Evolutionary conservation across 768 basidiomycete genomes (phyloP).

Genomic region (Hypsizygus marmoreus): DNA sequence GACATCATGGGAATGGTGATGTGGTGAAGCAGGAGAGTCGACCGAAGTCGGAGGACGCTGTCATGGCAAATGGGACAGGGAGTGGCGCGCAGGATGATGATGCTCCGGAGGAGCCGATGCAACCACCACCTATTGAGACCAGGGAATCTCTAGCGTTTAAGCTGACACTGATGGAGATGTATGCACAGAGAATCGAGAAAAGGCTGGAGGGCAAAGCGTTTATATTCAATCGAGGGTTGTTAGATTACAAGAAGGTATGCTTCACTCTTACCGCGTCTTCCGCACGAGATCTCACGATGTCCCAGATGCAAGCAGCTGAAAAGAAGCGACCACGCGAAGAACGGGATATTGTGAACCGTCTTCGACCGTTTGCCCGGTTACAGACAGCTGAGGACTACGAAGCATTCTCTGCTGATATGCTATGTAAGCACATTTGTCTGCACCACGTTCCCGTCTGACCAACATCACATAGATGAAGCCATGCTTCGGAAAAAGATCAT

Average conservation of each 20-base stretch:
- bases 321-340: constrained; percentile 92
- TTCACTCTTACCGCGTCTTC: constrained; percentile 1
- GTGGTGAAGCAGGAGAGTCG: constrained; percentile 31
- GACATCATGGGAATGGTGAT: constrained; percentile 43
- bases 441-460: not conserved
- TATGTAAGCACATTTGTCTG: constrained; percentile 60
- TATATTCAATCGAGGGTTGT: constrained; percentile 88
- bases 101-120: constrained; percentile 62
- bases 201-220: constrained; percentile 82
- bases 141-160: constrained; percentile 85
- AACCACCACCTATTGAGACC: constrained; percentile 82
- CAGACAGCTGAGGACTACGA: constrained; percentile 94
- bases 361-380: constrained; percentile 88
- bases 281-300: constrained; percentile 1
- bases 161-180: constrained; percentile 86
- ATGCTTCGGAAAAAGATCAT: constrained; percentile 85
- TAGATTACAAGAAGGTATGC: constrained; percentile 91
- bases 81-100: constrained; percentile 55
- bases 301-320: constrained; percentile 86
- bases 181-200: constrained; percentile 85
- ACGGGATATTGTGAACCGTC: constrained; percentile 83
- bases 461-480: constrained; percentile 69
- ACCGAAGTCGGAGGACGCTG: constrained; percentile 49
- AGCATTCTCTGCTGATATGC: constrained; percentile 79
- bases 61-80: constrained; percentile 48